Percentiles rank a stretch among this genome's conserved stretches.
phyloP scores from a whole-genome alignment of 768 basidiomycete species.

The Suillus tomentosus region DNA sequence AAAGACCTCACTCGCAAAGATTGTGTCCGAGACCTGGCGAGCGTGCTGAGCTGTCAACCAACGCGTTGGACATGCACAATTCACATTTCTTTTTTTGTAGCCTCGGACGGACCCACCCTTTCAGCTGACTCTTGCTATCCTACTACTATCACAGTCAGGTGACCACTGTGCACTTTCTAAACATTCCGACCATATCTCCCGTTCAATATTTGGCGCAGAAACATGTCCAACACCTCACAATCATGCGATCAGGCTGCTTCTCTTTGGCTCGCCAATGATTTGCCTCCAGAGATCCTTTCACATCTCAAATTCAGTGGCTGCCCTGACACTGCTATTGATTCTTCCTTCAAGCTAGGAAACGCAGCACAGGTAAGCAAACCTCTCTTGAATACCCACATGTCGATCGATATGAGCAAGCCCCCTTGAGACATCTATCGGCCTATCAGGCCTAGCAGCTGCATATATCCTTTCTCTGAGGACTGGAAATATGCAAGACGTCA shows the following conservation, averaged over 20 bases:
- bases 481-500: conserved; percentile 47
- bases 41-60: background rate
- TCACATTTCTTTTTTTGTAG: background rate
- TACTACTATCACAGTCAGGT: background rate
- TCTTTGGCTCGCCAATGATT: conserved; percentile 44
- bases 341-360: conserved; percentile 54
- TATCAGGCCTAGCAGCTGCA: conserved; percentile 55
- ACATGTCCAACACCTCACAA: conserved; percentile 6
- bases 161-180: background rate
- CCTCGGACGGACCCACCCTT: background rate
- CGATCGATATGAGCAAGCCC: background rate
- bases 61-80: background rate
- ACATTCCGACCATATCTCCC: background rate
- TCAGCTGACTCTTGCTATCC: background rate
- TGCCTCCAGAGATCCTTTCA: conserved; percentile 40
- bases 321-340: conserved; percentile 48
- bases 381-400: background rate
- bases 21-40: background rate
- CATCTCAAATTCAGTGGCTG: conserved; percentile 39
- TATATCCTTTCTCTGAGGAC: conserved; percentile 50
- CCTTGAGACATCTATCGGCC: conserved; percentile 46
- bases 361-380: conserved; percentile 48
- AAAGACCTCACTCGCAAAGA: background rate
- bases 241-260: conserved; percentile 18
- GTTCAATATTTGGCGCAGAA: background rate